Evolutionary conservation across 164 flowering plant genomes (phyloP), one percentile per base, ranked within the genome.

Genomic region (Cinnamomum micranthum): DNA sequence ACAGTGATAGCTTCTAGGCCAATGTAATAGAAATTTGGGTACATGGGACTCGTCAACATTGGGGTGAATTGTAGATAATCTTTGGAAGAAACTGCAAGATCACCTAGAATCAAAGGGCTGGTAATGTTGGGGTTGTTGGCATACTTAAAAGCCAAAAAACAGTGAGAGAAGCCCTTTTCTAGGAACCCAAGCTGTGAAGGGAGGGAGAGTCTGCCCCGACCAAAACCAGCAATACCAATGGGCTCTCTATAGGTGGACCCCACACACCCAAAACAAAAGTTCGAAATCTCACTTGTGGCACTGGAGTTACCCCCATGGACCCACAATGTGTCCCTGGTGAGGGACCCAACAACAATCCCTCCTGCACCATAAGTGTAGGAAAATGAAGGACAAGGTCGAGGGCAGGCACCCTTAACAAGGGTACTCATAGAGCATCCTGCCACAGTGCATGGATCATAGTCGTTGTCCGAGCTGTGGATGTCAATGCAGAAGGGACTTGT

Each of bases 151-250:
- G 88, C 70, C 84, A 91, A 80, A 84, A 91, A 91, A 58, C 95
- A 91, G 75, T 91, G 90, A 52, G 92, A 88, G 78, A 91, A 91
- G 13, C 91, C 95, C 77, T 89, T 88, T 67, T 80, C 84, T n/a
- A 83, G 84, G 67, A 91, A 84, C 79, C 95, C 95, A 77, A 91
- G 65, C 70, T 91, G 95, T 47, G 92, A 88, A 78, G 90, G 92
- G 7, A 91, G 66, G 9, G 95, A 91, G 15, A 91, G 88, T 27
- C 78, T 10, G 2, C 95, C 95, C 77, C 77, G 89, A 6, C 92
- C 95, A 76, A 91, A 91, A 58, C 95, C 92, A 14, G 83, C 91
- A 71, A 91, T 88, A 17, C 95, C 95, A 35, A 91, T 83, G 23
- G 95, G 95, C 73, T 91, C 91, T 50, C 82, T 77, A 74, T 87